Evolutionary conservation across 495 filamentous ascomycete species (phyloP).

Genomic region (Penicillium subrubescens): DNA sequence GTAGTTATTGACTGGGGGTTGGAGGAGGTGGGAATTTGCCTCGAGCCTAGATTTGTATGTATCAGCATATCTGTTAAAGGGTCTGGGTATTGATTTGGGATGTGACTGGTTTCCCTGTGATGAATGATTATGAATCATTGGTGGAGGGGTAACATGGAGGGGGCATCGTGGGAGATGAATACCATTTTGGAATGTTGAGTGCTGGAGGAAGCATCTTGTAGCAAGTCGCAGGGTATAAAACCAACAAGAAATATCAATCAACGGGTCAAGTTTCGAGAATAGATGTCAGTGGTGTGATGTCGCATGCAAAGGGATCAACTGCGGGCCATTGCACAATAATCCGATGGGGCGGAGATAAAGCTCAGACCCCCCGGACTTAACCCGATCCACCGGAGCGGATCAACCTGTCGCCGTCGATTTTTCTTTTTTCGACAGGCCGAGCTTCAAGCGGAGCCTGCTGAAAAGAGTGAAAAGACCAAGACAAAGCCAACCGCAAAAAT

Average conservation of each 20-base stretch:
- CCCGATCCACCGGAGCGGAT: constrained; percentile 26
- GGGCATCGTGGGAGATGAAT: constrained; percentile 18
- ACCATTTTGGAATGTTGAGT: constrained; percentile 88
- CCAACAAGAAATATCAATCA: neutral
- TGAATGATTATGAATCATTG: constrained; percentile 15
- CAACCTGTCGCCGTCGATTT: constrained; percentile 33
- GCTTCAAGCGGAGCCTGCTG: constrained; percentile 15
- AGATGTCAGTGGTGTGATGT: neutral
- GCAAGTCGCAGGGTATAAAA: neutral
- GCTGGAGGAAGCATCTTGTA: constrained; percentile 44
- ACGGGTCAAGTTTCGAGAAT: neutral
- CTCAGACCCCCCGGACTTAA: constrained; percentile 24
- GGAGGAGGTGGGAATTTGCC: constrained; percentile 87
- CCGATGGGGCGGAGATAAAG: constrained; percentile 30
- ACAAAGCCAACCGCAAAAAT: constrained; percentile 27
- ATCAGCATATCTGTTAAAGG: neutral
- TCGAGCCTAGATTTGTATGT: constrained; percentile 66
- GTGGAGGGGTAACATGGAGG: constrained; percentile 22
- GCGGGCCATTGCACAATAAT: constrained; percentile 7
- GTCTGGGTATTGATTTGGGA: neutral
- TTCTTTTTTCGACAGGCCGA: constrained; percentile 33
- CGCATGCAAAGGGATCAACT: constrained; percentile 8
- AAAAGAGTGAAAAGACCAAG: constrained; percentile 1
- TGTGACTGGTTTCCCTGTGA: constrained; percentile 8
- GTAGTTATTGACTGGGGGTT: constrained; percentile 96